Base-by-base conservation (phyloP, 2,329 filamentous ascomycete species). In the Penicillium hesseltinei region DNA sequence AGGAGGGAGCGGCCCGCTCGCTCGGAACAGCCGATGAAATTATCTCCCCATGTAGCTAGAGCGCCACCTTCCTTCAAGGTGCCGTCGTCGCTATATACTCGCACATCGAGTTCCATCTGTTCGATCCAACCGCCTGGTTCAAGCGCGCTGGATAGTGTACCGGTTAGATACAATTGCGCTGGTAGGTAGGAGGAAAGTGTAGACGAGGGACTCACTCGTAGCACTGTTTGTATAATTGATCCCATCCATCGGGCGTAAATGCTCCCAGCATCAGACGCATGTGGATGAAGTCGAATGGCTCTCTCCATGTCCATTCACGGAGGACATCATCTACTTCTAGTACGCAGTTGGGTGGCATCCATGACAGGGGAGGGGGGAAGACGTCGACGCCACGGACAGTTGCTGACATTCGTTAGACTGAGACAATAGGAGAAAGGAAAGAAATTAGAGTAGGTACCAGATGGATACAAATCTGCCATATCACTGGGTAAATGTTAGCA, bases 311-410 rank as follows among this genome's bases (percentile, higher is more conserved):
- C 66, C 66, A 69, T 1, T 60, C 51, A 10, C 57, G 59, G 43
- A 63, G 59, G 8, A 61, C 39, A 58, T 70, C 67, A 27, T 68
- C 63, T 19, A 70, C 62, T 45, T 68, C 66, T 44, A 69, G 64
- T n/a, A 62, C 17, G 40, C 62, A 67, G 53, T 70, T 70, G 7
- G 68, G 66, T 21, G 67, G 65, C 51, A 62, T 62, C 65, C 65
- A 70, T 7, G 52, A 46, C 11, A 57, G 53, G 0, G 62, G 62
- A 19, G 62, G 62, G 1, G 60, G 62, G 15, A 66, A 69, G 5
- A 69, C 57, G 47, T 69, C 67, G 21, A 69, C 64, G 7, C 61
- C 61, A 11, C 59, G 61, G 33, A 63, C 57, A 31, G 49, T 54
- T 38, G 59, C 61, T 62, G 29, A 13, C 2, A 1, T 4, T 9